Conservation (phyloP, 352 stramenopile species). For the Sclerospora graminicola region DNA sequence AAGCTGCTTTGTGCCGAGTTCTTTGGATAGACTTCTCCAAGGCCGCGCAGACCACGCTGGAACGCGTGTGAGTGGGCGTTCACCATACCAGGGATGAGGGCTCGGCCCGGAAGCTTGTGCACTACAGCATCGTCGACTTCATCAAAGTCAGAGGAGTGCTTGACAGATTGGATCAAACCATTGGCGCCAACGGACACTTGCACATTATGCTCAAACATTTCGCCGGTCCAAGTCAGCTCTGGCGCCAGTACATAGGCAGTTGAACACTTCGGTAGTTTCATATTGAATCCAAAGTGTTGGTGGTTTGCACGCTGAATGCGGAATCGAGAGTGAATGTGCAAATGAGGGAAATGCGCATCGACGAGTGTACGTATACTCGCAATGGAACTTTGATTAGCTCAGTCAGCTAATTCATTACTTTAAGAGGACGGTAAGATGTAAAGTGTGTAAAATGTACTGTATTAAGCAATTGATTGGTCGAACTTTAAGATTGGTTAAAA, state of each 20-base stretch:
- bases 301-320: background rate
- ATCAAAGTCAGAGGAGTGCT: conserved; percentile 1
- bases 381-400: no score
- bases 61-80: conserved; percentile 80
- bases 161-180: conserved; percentile 35
- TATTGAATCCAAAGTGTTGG: conserved; percentile 14
- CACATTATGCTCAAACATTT: conserved; percentile 40
- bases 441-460: background rate
- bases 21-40: conserved; percentile 70
- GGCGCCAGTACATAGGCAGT: conserved; percentile 42
- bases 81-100: conserved; percentile 60
- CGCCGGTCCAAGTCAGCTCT: conserved; percentile 61
- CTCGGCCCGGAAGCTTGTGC: conserved; percentile 32
- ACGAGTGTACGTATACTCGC: no score
- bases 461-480: conserved; percentile 16
- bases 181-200: conserved; percentile 38
- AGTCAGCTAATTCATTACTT: background rate
- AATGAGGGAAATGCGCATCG: no score
- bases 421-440: background rate
- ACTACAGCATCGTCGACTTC: conserved; percentile 1
- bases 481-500: conserved; percentile 4
- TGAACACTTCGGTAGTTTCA: conserved; percentile 10
- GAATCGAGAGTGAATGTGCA: conserved; percentile 4
- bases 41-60: conserved; percentile 53
- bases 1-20: conserved; percentile 41